Percentiles rank a stretch among this genome's conserved stretches.
Evolutionary conservation across 495 filamentous ascomycete genomes (phyloP).

Genomic region (Lasiosphaeria miniovina): DNA sequence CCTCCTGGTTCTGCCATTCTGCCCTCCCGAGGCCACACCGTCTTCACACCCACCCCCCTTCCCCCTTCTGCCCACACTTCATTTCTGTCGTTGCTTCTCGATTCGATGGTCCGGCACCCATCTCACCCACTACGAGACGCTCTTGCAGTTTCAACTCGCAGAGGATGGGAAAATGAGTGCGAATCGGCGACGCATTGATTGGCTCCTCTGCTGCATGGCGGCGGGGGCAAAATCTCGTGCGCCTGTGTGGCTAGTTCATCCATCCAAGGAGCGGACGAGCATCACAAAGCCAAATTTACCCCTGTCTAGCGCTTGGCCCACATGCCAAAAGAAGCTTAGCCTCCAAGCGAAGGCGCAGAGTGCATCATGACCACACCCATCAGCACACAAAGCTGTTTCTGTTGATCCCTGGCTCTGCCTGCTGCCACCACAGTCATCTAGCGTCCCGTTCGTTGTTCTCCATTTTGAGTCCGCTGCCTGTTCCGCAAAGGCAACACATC

Average conservation of each 20-base stretch:
- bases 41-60: not conserved
- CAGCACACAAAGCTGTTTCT: constrained; percentile 3
- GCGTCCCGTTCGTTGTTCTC: too few species aligned
- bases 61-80: constrained; percentile 7
- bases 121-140: constrained; percentile 17
- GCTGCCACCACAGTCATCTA: not conserved
- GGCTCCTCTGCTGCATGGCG: constrained; percentile 24
- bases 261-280: constrained; percentile 10
- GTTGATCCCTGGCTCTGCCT: constrained; percentile 18
- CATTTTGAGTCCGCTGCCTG: not conserved
- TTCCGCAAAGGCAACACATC: not conserved
- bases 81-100: too few species aligned
- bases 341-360: constrained; percentile 19
- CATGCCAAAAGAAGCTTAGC: constrained; percentile 21
- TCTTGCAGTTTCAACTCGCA: constrained; percentile 31
- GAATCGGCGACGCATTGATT: constrained; percentile 29
- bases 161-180: constrained; percentile 20
- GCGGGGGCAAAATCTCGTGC: constrained; percentile 26
- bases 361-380: constrained; percentile 20
- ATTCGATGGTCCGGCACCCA: constrained; percentile 12
- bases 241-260: constrained; percentile 28
- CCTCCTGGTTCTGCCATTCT: not conserved
- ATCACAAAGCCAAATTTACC: constrained; percentile 25
- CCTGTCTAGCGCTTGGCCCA: constrained; percentile 26
- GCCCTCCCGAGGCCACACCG: not conserved